Base-by-base conservation (phyloP, 352 stramenopile species). In the Vaucheria bursata region DNA sequence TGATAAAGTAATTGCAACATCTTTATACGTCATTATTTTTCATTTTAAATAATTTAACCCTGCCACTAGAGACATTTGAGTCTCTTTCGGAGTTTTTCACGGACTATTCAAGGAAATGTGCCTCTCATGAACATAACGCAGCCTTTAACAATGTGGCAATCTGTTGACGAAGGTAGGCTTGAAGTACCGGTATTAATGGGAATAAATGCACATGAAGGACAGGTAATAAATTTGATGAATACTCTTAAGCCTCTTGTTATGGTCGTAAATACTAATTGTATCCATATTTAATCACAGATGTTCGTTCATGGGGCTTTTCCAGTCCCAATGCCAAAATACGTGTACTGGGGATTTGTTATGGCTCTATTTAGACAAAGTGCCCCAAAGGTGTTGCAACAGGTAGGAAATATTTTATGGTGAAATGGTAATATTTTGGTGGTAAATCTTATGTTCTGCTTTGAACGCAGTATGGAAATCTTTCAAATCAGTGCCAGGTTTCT, bases 301-400 rank as follows among this genome's bases (percentile, higher is more conserved):
- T 84, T 84, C 52, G 79, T 84, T 2, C 71, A 84, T 49, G 59
- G 59, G 6, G 76, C 76, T 33, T 84, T 83, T 31, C 79, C 79
- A 5, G 37, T 84, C 3, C 53, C 67, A 31, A 84, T 84, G 79
- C 74, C 75, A 12, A 84, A 80, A 66, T 65, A 78, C 5, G 66
- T 83, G 5, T 83, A 83, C 40, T 65, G 73, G n/a, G 77, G 73
- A 0, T 83, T 83, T 38, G 78, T 83, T 8, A 25, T 52, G 29
- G 78, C 75, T 12, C 39, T 83, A 8, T 83, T 83, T 39, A 66
- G 67, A 50, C 32, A 64, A 32, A 83, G 78, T 35, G 73, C 53
- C 8, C 34, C 73, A 0, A 37, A 37, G 37, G 70, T 83, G 0
- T 53, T 81, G 1, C 71, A 33, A 29, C 37, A 75, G 53, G 53